Evolutionary conservation across 1,284 basidiomycete species (phyloP), one percentile per base, ranked within the genome.

Genomic region (Rhodotorula sp.): DNA sequence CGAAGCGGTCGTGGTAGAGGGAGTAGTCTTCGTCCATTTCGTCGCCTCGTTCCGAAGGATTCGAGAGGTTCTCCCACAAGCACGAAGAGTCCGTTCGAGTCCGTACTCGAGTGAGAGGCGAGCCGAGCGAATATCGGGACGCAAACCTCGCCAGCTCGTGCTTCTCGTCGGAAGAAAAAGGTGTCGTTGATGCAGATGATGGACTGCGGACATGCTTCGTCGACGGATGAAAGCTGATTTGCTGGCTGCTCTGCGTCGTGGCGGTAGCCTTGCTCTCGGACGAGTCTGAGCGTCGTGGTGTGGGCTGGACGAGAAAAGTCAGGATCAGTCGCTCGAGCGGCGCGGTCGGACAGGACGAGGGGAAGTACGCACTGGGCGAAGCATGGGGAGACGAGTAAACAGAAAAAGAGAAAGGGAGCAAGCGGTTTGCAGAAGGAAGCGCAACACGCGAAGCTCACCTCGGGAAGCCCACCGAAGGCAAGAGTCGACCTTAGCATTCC

Each of bases 61-160:
- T 4, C 18, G 28, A 28, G 11, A 24, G 44, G 34, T 59, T 28
- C 44, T 59, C 44, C 57, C 57, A 59, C 28, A 59, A 37, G 44
- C 57, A 59, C 15, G 44, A 22, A 34, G 55, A 58, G 26, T 58
- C 56, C 7, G 26, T 58, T 37, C 62, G 62, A 4, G 62, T 64
- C 22, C 50, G 55, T 0, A 58, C 28, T 26, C 62, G 62, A 9
- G 62, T 58, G 7, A 64, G 48, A 2, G 62, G 62, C 11, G 31
- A 28, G 15, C 61, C 61, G 34, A 52, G 48, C 10, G 48, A 30
- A 26, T 58, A 64, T 3, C 37, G 47, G 10, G 56, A 28, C 11
- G 61, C 44, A 37, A 62, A 26, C 20, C 20, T n/a, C 26, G 51
- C 18, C 13, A 54, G 52, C 34, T 54, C 26, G 60, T n/a, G 26